A percentile compares a stretch with the other conserved stretches of the same genome.
phyloP scores from a whole-genome alignment of 2,329 filamentous ascomycete genomes.

The Penicillium sp. region DNA sequence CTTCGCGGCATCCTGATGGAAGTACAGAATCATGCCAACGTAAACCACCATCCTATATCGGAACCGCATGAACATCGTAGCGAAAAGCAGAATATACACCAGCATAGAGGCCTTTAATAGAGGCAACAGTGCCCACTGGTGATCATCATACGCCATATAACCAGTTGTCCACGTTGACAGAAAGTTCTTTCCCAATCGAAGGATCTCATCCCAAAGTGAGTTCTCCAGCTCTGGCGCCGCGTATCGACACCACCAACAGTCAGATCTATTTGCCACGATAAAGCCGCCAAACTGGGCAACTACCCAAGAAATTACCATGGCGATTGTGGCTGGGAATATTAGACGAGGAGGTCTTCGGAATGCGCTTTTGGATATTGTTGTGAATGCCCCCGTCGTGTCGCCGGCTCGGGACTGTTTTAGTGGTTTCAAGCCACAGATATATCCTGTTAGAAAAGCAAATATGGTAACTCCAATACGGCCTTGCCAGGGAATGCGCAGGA shows the following conservation, averaged over 20 bases:
- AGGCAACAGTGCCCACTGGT: slow-evolving; percentile 60
- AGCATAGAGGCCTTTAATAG: slow-evolving; percentile 56
- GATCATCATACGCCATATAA: slow-evolving; percentile 58
- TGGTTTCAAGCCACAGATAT: slow-evolving; percentile 61
- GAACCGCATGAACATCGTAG: slow-evolving; percentile 51
- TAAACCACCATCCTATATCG: slow-evolving; percentile 53
- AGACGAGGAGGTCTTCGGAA: slow-evolving; percentile 59
- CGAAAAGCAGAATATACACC: slow-evolving; percentile 54
- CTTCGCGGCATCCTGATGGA: slow-evolving; percentile 51
- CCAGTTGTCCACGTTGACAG: slow-evolving; percentile 56
- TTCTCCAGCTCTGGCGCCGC: slow-evolving; percentile 52
- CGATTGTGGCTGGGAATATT: slow-evolving; percentile 57
- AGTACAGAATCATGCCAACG: slow-evolving; percentile 53
- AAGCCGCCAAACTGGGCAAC: slow-evolving; percentile 56
- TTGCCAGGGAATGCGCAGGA: slow-evolving; percentile 61
- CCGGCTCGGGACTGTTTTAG: slow-evolving; percentile 55
- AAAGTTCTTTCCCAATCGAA: slow-evolving; percentile 51
- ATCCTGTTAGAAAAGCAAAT: slow-evolving; percentile 61
- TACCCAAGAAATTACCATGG: slow-evolving; percentile 55
- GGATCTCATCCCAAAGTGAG: slow-evolving; percentile 50
- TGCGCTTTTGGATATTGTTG: slow-evolving; percentile 56
- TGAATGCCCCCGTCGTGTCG: slow-evolving; percentile 50
- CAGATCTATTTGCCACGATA: slow-evolving; percentile 51
- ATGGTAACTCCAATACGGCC: slow-evolving; percentile 60
- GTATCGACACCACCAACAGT: slow-evolving; percentile 57